Percentiles rank a stretch among this genome's conserved stretches.
phyloP scores from a whole-genome alignment of 2,329 filamentous ascomycete genomes.

The Pseudodiploospora longispora region DNA sequence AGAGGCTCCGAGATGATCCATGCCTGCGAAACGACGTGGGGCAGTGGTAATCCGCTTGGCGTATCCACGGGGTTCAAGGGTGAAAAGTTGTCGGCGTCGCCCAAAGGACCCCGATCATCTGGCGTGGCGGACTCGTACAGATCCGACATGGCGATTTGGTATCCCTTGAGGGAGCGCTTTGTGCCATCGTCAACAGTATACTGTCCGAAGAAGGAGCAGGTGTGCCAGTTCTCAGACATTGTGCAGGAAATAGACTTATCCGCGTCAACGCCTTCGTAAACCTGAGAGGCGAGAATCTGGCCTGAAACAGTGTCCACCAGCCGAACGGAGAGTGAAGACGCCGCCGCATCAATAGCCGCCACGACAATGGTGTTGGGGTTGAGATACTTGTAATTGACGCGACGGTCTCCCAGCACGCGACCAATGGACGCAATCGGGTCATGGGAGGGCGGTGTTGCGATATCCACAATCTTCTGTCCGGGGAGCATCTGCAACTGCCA shows the following conservation, averaged over 20 bases:
- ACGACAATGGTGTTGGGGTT: constrained; percentile 80
- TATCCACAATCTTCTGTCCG: constrained; percentile 58
- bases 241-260: constrained; percentile 66
- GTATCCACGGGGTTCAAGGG: constrained; percentile 59
- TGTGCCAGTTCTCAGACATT: constrained; percentile 91
- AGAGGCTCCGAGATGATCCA: constrained; percentile 77
- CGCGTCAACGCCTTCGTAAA: constrained; percentile 66
- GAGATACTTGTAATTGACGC: constrained; percentile 96
- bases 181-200: constrained; percentile 48
- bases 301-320: constrained; percentile 83
- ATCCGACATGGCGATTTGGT: constrained; percentile 79
- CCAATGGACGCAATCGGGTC: constrained; percentile 94
- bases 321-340: constrained; percentile 60
- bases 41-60: constrained; percentile 50
- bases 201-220: constrained; percentile 68
- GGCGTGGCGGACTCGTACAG: constrained; percentile 78
- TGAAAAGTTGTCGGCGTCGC: constrained; percentile 64
- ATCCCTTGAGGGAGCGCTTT: constrained; percentile 62
- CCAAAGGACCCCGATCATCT: constrained; percentile 78
- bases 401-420: constrained; percentile 81
- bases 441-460: constrained; percentile 62
- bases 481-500: constrained; percentile 68
- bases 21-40: constrained; percentile 70
- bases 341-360: constrained; percentile 54
- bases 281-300: constrained; percentile 62